phyloP scores from a whole-genome alignment of 2,329 filamentous ascomycete genomes.

The Paecilomyces dactylethromorphus region DNA sequence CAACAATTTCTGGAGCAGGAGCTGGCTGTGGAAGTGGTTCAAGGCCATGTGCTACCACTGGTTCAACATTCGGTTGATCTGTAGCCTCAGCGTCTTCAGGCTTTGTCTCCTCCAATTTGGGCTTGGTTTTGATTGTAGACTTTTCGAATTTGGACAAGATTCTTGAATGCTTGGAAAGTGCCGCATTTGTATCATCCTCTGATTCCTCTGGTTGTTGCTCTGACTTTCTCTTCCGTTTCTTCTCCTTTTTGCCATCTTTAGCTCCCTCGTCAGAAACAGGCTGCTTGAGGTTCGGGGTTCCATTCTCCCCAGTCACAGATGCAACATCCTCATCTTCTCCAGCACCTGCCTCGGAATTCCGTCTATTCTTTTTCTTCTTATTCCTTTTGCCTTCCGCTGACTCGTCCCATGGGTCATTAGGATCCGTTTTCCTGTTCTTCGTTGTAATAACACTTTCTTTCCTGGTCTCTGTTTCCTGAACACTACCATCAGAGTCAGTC shows the following conservation, averaged over 20 bases:
- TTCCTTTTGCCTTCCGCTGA: conserved; percentile 19
- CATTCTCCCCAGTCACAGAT: conserved; percentile 10
- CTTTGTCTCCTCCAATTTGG: conserved; percentile 7
- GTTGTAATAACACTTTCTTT: conserved; percentile 23
- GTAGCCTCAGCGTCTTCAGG: conserved; percentile 5
- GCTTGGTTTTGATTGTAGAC: conserved; percentile 18
- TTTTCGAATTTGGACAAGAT: conserved; percentile 34
- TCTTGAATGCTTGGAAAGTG: conserved; percentile 24
- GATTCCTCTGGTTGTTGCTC: conserved; percentile 12
- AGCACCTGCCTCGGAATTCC: conserved; percentile 13
- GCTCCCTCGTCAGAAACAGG: not conserved
- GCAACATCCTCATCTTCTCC: conserved; percentile 13
- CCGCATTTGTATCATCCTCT: conserved; percentile 15
- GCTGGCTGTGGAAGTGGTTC: conserved; percentile 70
- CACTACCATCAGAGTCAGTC: conserved; percentile 16
- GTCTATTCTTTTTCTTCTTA: conserved; percentile 32
- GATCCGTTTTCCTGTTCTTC: conserved; percentile 17
- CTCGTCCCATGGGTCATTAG: conserved; percentile 16
- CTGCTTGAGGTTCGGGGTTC: conserved; percentile 18
- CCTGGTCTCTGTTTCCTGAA: conserved; percentile 22
- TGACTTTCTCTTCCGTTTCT: conserved; percentile 12
- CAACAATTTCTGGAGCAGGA: conserved; percentile 50
- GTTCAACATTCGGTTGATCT: conserved; percentile 14
- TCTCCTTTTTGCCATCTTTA: conserved; percentile 13
- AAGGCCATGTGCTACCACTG: conserved; percentile 49